Conservation (phyloP, 768 basidiomycete species). For the Lactarius quietus region DNA sequence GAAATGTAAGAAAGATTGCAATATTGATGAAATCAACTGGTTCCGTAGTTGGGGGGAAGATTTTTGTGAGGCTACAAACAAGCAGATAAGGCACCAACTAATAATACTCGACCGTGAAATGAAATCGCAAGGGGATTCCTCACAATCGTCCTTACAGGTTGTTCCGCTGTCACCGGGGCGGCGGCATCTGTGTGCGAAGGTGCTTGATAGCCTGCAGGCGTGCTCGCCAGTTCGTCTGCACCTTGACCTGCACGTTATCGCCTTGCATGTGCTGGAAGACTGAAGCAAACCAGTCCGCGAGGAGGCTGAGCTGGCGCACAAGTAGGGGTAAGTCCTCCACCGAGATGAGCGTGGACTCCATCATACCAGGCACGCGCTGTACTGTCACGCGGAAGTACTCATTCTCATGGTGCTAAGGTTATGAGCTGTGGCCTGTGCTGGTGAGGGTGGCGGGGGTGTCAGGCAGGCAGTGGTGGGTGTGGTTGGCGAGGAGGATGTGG, state of each 20-base stretch:
- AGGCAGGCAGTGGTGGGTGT: background rate
- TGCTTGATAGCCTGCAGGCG: slow-evolving; percentile 77
- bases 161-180: slow-evolving; percentile 18
- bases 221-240: slow-evolving; percentile 85
- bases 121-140: slow-evolving; percentile 36
- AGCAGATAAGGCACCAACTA: slow-evolving; percentile 19
- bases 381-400: slow-evolving; percentile 96
- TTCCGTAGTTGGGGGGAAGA: background rate
- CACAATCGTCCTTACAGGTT: slow-evolving; percentile 28
- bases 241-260: slow-evolving; percentile 69
- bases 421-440: too few species aligned
- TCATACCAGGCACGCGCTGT: slow-evolving; percentile 86
- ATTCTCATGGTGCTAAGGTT: slow-evolving; percentile 81
- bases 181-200: slow-evolving; percentile 40
- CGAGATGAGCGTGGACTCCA: slow-evolving; percentile 89
- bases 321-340: slow-evolving; percentile 83
- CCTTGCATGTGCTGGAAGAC: slow-evolving; percentile 72
- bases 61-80: background rate
- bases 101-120: slow-evolving; percentile 25
- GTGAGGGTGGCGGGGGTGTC: too few species aligned
- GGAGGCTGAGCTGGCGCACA: slow-evolving; percentile 80
- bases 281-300: slow-evolving; percentile 90
- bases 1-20: slow-evolving; percentile 4
- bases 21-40: slow-evolving; percentile 14
- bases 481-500: slow-evolving; percentile 28